Percentiles rank a stretch among this genome's conserved stretches.
These are phyloP conservation scores for Yamadazyma sp. DNA, from an alignment of 1,139 yeast species.

Conservation along the genomic window DNA sequence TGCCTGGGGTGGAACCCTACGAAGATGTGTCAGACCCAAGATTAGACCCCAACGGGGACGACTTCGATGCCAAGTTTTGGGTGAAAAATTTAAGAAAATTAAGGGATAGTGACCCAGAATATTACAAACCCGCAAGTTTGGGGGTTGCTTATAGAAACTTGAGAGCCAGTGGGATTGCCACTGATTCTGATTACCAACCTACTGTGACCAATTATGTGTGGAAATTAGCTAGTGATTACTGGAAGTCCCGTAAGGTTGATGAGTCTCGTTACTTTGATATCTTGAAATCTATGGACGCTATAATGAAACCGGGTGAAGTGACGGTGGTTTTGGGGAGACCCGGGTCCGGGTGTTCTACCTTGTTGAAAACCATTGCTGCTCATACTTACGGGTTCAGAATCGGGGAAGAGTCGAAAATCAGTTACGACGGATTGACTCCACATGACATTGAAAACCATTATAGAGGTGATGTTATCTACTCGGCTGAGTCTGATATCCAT, in stretches of 20 bases:
- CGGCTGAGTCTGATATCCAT: conserved; percentile 54
- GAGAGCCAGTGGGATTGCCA: conserved; percentile 72
- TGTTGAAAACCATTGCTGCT: conserved; percentile 34
- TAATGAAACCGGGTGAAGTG: conserved; percentile 34
- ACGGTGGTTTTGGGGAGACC: conserved; percentile 41
- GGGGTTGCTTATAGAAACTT: conserved; percentile 71
- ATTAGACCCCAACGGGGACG: conserved; percentile 42
- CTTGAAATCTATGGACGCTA: conserved; percentile 35
- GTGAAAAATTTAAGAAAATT: conserved; percentile 24
- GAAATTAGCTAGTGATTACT: conserved; percentile 20
- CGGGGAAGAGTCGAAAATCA: conserved; percentile 26
- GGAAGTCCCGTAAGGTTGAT: conserved; percentile 13
- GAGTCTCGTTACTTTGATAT: conserved; percentile 26
- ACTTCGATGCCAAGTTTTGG: conserved; percentile 54
- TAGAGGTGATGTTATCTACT: conserved; percentile 51
- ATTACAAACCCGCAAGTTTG: conserved; percentile 60
- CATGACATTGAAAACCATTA: conserved; percentile 45
- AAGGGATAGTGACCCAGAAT: conserved; percentile 51
- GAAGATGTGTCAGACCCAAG: conserved; percentile 14
- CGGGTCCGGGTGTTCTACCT: conserved; percentile 38
- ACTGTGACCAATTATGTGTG: conserved; percentile 57
- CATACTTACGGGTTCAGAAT: conserved; percentile 37
- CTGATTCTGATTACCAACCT: conserved; percentile 78
- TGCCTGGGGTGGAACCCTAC: conserved; percentile 49
- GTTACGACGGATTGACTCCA: conserved; percentile 54